Conservation (phyloP, 768 basidiomycete species). For the Pleurotus giganteus region DNA sequence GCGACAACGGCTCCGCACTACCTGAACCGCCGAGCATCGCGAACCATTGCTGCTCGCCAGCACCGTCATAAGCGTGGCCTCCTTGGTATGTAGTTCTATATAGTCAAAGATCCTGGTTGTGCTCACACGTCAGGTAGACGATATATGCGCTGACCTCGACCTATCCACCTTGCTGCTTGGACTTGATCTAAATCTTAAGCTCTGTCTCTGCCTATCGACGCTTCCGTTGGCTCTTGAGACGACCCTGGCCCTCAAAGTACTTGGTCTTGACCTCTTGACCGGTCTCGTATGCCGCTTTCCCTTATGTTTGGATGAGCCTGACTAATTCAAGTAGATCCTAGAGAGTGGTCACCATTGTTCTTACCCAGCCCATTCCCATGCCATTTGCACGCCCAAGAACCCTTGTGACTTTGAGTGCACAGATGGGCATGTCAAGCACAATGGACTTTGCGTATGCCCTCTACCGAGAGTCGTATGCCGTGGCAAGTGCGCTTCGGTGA, state of each 20-base stretch:
- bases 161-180: constrained; percentile 7
- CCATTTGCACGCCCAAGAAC: constrained; percentile 2
- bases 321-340: neutral
- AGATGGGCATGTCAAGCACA: constrained; percentile 13
- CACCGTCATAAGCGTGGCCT: constrained; percentile 10
- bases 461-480: constrained; percentile 5
- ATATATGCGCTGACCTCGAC: constrained; percentile 14
- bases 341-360: constrained; percentile 5
- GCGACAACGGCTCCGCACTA: neutral
- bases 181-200: constrained; percentile 1
- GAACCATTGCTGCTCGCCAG: constrained; percentile 8
- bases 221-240: constrained; percentile 10
- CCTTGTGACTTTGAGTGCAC: constrained; percentile 12
- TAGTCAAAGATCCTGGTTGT: no score
- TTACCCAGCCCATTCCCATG: constrained; percentile 11
- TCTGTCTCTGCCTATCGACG: constrained; percentile 14
- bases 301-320: neutral
- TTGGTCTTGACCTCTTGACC: constrained; percentile 2
- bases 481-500: constrained; percentile 4
- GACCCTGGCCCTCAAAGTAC: neutral
- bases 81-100: constrained; percentile 3
- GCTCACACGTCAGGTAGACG: no score
- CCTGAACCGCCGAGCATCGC: neutral
- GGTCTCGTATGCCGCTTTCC: constrained; percentile 1
- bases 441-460: constrained; percentile 9